Percentiles rank a stretch among this genome's conserved stretches.
These are phyloP conservation scores for Capsicum rhomboideum DNA, from an alignment of 257 asterid genomes.

Conservation along the genomic window DNA sequence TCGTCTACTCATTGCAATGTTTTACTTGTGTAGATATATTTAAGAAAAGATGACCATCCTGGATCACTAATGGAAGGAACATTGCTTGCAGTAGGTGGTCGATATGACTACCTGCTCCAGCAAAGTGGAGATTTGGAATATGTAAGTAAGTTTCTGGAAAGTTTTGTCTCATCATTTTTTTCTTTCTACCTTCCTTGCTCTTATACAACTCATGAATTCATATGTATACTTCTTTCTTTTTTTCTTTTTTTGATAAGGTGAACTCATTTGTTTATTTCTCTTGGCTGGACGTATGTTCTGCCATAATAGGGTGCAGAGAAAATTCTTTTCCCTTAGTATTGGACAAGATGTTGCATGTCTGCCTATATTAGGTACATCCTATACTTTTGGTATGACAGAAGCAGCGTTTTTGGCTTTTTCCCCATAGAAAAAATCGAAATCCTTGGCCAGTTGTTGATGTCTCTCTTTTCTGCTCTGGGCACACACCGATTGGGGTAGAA, in stretches of 20 bases:
- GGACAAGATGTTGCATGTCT: neutral
- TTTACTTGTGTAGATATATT: slow-evolving; percentile 44
- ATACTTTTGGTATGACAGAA: neutral
- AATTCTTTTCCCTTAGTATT: neutral
- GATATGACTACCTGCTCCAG: slow-evolving; percentile 83
- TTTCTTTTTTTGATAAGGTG: neutral
- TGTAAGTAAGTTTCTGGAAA: slow-evolving; percentile 37
- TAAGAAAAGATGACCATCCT: slow-evolving; percentile 52
- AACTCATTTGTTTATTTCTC: neutral
- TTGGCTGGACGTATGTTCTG: neutral
- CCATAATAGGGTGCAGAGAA: neutral
- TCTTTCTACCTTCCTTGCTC: neutral
- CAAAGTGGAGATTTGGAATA: slow-evolving; percentile 45
- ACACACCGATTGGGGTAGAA: neutral
- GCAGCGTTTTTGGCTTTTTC: neutral
- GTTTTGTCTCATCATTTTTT: slow-evolving; percentile 4
- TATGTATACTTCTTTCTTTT: neutral
- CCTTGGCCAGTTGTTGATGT: neutral
- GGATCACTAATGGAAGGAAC: slow-evolving; percentile 72
- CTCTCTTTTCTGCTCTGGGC: neutral
- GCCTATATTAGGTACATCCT: neutral
- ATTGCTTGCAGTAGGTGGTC: slow-evolving; percentile 94
- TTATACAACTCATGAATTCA: neutral
- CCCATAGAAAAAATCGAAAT: neutral
- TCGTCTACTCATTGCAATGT: neutral